Evolutionary conservation across 352 stramenopile genomes (phyloP).

Genomic region (Phytopythium delawarense): DNA sequence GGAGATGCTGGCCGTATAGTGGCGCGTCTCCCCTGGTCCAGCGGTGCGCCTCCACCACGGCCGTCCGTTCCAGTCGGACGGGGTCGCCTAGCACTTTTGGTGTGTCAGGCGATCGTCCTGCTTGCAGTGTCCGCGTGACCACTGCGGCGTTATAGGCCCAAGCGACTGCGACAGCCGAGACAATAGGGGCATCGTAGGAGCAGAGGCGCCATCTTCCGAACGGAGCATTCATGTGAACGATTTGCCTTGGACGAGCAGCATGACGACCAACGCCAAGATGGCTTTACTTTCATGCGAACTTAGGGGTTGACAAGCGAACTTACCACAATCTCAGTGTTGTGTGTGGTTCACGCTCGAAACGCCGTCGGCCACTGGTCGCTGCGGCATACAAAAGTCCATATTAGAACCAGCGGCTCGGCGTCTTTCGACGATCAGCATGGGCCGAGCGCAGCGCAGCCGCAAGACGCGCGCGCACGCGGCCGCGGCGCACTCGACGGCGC

Average conservation of each 20-base stretch:
- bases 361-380: background rate
- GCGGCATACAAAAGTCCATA: background rate
- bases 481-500: constrained; percentile 37
- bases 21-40: no score
- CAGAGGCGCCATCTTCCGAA: no score
- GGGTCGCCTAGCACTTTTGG: no score
- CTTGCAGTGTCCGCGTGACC: no score
- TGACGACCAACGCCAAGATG: no score
- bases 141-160: background rate
- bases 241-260: no score
- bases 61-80: no score
- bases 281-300: background rate
- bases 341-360: background rate
- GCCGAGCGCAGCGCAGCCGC: constrained; percentile 41
- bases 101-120: no score
- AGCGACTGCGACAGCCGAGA: no score
- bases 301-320: background rate
- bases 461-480: constrained; percentile 52
- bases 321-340: background rate
- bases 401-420: background rate
- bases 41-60: background rate
- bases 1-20: no score
- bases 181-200: no score
- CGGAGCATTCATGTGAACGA: no score
- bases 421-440: constrained; percentile 25